Percentiles rank a stretch among this genome's conserved stretches.
These are phyloP conservation scores for Thielaviopsis populi DNA, from an alignment of 2,329 filamentous ascomycete species.

Conservation along the genomic window DNA sequence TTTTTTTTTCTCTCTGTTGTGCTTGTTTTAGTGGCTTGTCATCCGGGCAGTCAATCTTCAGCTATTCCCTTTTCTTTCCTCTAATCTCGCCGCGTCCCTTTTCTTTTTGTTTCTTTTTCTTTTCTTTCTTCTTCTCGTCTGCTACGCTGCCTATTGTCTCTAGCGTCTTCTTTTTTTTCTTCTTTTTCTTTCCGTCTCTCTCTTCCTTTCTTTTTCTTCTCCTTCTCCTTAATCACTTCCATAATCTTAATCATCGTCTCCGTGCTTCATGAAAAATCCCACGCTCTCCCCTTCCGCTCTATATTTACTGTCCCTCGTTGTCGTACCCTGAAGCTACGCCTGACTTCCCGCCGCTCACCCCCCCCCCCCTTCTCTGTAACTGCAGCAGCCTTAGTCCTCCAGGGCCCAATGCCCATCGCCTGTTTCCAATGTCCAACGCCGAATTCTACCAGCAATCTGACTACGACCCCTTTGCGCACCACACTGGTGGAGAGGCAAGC, in stretches of 20 bases:
- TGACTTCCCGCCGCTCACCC: background rate
- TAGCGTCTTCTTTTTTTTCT: background rate
- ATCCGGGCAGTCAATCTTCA: background rate
- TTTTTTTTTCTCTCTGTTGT: background rate
- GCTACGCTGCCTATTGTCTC: background rate
- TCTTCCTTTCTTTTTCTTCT: background rate
- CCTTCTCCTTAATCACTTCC: background rate
- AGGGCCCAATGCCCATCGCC: background rate
- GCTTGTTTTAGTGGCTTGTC: slow-evolving; percentile 3
- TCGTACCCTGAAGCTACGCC: background rate
- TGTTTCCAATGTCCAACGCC: slow-evolving; percentile 12
- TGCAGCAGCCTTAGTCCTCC: background rate
- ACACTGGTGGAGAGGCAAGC: background rate
- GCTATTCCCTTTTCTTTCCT: slow-evolving; percentile 4
- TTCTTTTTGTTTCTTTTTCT: background rate
- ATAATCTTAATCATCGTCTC: background rate
- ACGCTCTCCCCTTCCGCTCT: background rate
- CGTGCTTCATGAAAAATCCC: background rate
- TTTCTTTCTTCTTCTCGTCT: background rate
- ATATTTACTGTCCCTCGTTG: background rate
- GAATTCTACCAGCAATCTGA: slow-evolving; percentile 13
- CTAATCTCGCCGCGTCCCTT: background rate
- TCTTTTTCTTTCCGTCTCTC: background rate
- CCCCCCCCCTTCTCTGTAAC: background rate
- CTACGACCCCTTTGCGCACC: slow-evolving; percentile 14